phyloP scores from a whole-genome alignment of 352 stramenopile genomes.

The Pythium apleroticum region DNA sequence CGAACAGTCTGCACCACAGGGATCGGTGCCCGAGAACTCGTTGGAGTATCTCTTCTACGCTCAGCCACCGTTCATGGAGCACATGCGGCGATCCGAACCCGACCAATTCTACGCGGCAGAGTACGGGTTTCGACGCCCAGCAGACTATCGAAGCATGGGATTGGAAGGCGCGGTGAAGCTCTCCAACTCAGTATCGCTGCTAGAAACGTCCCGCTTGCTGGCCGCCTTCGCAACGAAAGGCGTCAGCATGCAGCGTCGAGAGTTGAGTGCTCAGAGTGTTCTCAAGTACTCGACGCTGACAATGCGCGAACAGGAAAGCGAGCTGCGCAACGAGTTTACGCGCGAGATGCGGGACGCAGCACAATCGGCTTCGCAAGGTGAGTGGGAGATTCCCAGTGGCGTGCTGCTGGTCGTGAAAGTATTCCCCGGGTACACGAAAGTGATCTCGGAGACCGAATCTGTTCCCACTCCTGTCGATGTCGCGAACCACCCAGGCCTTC shows the following conservation, averaged over 20 bases:
- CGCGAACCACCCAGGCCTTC: slow-evolving; percentile 41
- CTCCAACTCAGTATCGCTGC: slow-evolving; percentile 68
- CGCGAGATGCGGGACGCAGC: slow-evolving; percentile 43
- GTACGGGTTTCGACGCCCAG: slow-evolving; percentile 61
- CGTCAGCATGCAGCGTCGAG: slow-evolving; percentile 21
- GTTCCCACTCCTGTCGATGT: slow-evolving; percentile 25
- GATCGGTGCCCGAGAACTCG: slow-evolving; percentile 44
- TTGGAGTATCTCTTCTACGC: slow-evolving; percentile 87
- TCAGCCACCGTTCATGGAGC: slow-evolving; percentile 48
- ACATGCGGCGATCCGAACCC: slow-evolving; percentile 33
- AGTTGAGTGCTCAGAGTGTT: slow-evolving; percentile 22
- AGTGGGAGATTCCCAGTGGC: slow-evolving; percentile 50
- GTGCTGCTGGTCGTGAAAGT: slow-evolving; percentile 81
- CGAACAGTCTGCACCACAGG: slow-evolving; percentile 22
- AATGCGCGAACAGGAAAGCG: slow-evolving; percentile 24
- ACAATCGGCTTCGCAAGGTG: slow-evolving; percentile 34
- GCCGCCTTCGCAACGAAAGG: slow-evolving; percentile 29
- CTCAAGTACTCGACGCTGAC: slow-evolving; percentile 22
- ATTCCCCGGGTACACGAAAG: slow-evolving; percentile 74
- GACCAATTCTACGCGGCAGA: slow-evolving; percentile 70
- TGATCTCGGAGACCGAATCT: slow-evolving; percentile 25
- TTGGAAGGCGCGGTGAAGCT: slow-evolving; percentile 65
- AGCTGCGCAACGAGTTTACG: slow-evolving; percentile 25
- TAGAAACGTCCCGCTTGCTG: slow-evolving; percentile 45
- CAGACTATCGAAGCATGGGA: slow-evolving; percentile 47